phyloP scores from a whole-genome alignment of 2,329 filamentous ascomycete species.

The Arthroderma sp. region DNA sequence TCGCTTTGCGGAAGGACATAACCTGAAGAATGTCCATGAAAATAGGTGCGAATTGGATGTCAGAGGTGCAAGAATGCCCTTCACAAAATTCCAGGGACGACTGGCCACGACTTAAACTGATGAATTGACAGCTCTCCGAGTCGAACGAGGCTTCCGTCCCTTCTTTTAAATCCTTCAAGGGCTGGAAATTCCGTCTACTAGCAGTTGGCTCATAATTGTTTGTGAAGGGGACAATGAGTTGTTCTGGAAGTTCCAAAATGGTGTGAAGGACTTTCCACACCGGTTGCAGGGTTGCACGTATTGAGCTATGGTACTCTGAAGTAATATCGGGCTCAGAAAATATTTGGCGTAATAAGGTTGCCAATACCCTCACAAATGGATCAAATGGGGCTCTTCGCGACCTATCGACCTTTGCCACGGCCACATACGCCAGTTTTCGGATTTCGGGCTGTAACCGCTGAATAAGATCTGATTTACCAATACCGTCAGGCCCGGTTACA shows the following conservation, averaged over 20 bases:
- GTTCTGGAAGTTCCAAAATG: slow-evolving; percentile 54
- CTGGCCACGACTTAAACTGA: slow-evolving; percentile 24
- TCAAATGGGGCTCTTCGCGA: slow-evolving; percentile 48
- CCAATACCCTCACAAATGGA: slow-evolving; percentile 46
- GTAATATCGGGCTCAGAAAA: slow-evolving; percentile 51
- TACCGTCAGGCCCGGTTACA: slow-evolving; percentile 43
- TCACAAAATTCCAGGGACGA: slow-evolving; percentile 21
- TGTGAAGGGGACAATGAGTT: slow-evolving; percentile 35
- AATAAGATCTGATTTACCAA: slow-evolving; percentile 48
- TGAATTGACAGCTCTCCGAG: slow-evolving; percentile 19
- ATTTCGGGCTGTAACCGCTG: slow-evolving; percentile 45
- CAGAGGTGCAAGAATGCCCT: slow-evolving; percentile 22
- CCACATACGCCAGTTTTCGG: slow-evolving; percentile 47
- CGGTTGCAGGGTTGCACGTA: slow-evolving; percentile 42
- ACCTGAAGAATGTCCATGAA: slow-evolving; percentile 76
- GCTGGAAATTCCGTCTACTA: slow-evolving; percentile 11
- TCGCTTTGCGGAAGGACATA: slow-evolving; percentile 70
- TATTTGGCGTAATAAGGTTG: slow-evolving; percentile 49
- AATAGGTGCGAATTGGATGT: slow-evolving; percentile 69
- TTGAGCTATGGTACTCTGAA: slow-evolving; percentile 47
- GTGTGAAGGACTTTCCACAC: slow-evolving; percentile 45
- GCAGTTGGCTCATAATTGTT: slow-evolving; percentile 23
- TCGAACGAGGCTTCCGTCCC: slow-evolving; percentile 18
- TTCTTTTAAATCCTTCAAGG: slow-evolving; percentile 21
- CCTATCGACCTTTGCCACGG: slow-evolving; percentile 47